Conservation (phyloP, 228 moss, liverwort and hornwort genomes). For the Sphagnum magellanicum region DNA sequence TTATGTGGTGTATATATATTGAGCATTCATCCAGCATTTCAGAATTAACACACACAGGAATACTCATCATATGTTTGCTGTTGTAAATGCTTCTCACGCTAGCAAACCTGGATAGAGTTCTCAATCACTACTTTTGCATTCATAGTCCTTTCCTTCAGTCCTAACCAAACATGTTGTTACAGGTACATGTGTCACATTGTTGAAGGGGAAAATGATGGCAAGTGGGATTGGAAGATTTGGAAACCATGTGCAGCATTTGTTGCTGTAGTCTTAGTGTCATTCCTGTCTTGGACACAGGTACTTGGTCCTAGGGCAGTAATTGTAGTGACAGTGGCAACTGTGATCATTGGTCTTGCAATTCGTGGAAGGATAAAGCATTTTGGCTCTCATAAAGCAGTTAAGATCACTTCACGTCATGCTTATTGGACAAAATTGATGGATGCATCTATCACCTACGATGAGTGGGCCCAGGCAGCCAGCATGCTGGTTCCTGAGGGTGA, state of each 20-base stretch:
- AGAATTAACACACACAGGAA: too few relatives aligned
- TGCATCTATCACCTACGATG: slow-evolving; percentile 40
- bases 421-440: slow-evolving; percentile 40
- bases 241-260: neutral
- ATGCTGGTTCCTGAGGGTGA: slow-evolving; percentile 25
- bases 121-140: too few relatives aligned
- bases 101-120: too few relatives aligned
- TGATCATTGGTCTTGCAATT: slow-evolving; percentile 2
- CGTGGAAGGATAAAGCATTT: slow-evolving; percentile 1
- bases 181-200: neutral
- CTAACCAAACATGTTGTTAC: too few relatives aligned
- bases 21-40: too few relatives aligned
- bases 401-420: slow-evolving; percentile 2
- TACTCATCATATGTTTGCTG: too few relatives aligned
- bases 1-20: too few relatives aligned
- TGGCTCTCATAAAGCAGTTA: neutral
- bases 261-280: slow-evolving; percentile 13
- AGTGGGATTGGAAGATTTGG: neutral
- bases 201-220: neutral
- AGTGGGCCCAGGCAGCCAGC: slow-evolving; percentile 47
- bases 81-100: too few relatives aligned
- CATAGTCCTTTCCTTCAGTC: too few relatives aligned
- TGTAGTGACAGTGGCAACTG: slow-evolving; percentile 2
- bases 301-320: slow-evolving; percentile 25
- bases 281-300: slow-evolving; percentile 23